Conservation (phyloP, 2,329 filamentous ascomycete species). For the Botryotinia narcissicola region DNA sequence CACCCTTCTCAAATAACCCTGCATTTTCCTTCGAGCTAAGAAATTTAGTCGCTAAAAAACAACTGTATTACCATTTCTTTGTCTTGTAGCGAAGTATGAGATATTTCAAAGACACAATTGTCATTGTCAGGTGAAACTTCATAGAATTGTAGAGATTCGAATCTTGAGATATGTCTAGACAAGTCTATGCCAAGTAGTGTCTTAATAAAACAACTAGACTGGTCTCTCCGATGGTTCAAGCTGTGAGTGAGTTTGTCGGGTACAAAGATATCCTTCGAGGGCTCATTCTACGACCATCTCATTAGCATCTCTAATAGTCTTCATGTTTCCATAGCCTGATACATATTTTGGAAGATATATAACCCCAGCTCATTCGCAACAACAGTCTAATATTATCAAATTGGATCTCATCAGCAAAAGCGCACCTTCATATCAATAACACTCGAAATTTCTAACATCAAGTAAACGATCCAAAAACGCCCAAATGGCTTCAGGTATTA, state of each 20-base stretch:
- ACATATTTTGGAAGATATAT: neutral
- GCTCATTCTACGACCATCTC: neutral
- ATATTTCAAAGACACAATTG: neutral
- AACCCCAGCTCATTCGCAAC: neutral
- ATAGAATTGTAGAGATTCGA: neutral
- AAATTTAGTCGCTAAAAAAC: neutral
- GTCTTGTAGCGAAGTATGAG: neutral
- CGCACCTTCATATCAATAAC: neutral
- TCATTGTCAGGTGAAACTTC: neutral
- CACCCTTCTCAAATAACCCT: neutral
- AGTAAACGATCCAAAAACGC: neutral
- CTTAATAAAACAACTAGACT: neutral
- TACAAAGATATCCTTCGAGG: neutral
- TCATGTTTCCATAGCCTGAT: neutral
- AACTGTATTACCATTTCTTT: no score
- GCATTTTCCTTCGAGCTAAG: neutral
- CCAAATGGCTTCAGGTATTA: neutral
- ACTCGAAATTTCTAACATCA: neutral
- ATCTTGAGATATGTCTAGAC: neutral
- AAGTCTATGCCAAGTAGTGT: neutral
- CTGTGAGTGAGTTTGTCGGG: neutral
- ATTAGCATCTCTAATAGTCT: neutral
- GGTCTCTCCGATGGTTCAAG: no score
- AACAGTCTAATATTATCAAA: neutral
- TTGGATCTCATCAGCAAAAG: neutral